Evolutionary conservation across 2,329 filamentous ascomycete genomes (phyloP).

Genomic region (Talaromyces sp.): DNA sequence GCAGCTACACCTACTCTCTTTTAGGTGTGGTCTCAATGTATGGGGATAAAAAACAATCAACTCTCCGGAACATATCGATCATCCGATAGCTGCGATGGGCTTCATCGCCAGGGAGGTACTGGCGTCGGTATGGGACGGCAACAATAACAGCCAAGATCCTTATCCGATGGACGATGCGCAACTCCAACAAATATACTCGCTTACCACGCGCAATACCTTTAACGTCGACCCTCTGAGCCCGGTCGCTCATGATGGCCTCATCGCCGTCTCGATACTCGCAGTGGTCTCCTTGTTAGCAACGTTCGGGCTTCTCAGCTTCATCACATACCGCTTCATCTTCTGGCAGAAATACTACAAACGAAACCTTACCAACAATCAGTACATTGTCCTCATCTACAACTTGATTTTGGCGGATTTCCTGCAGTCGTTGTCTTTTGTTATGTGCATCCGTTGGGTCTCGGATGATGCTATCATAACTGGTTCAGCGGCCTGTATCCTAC

Average conservation of each 20-base stretch:
- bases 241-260: conserved; percentile 40
- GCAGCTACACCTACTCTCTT: not conserved
- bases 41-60: not conserved
- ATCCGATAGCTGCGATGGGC: not conserved
- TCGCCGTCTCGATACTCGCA: conserved; percentile 49
- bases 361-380: conserved; percentile 56
- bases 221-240: conserved; percentile 24
- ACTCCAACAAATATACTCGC: not conserved
- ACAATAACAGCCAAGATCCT: not conserved
- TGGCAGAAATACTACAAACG: conserved; percentile 50
- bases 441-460: conserved; percentile 49
- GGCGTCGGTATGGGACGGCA: not conserved
- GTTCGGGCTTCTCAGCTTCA: conserved; percentile 45
- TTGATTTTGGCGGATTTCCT: conserved; percentile 52
- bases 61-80: not conserved
- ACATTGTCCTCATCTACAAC: conserved; percentile 54
- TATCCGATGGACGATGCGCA: not conserved
- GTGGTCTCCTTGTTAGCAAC: conserved; percentile 50
- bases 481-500: conserved; percentile 49
- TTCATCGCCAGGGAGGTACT: not conserved
- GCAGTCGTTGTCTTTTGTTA: conserved; percentile 48
- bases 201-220: conserved; percentile 26
- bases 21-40: not conserved
- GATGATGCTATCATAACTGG: conserved; percentile 46
- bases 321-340: conserved; percentile 53